Evolutionary conservation across 148 eudicot species (phyloP).

Genomic region (Dysphania ambrosioides): DNA sequence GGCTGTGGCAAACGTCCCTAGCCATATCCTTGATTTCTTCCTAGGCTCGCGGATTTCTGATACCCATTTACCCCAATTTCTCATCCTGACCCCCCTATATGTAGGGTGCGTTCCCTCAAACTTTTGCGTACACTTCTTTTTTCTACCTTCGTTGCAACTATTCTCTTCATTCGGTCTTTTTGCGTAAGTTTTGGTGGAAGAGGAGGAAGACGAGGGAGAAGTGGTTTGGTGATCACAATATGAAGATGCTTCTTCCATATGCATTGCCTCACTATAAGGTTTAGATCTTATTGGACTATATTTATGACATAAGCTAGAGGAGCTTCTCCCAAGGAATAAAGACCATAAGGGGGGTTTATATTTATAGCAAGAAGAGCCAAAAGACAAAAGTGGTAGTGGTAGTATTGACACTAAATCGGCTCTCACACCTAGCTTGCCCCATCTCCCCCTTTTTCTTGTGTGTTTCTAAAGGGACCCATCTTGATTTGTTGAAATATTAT

Average conservation of each 20-base stretch:
- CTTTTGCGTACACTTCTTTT: slow-evolving; percentile 13
- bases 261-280: too few species aligned
- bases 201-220: slow-evolving; percentile 16
- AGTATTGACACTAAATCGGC: background rate
- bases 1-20: slow-evolving; percentile 44
- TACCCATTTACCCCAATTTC: slow-evolving; percentile 61
- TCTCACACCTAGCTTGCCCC: slow-evolving; percentile 20
- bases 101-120: slow-evolving; percentile 33
- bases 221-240: slow-evolving; percentile 23
- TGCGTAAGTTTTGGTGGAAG: background rate
- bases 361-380: slow-evolving; percentile 31
- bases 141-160: slow-evolving; percentile 15
- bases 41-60: slow-evolving; percentile 51
- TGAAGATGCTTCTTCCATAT: slow-evolving; percentile 31
- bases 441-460: slow-evolving; percentile 2
- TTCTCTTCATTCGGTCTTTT: slow-evolving; percentile 18
- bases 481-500: background rate
- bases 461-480: slow-evolving; percentile 15
- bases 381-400: slow-evolving; percentile 34
- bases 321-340: slow-evolving; percentile 32
- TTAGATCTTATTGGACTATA: too few species aligned
- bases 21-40: slow-evolving; percentile 56
- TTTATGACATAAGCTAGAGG: too few species aligned
- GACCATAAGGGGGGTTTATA: slow-evolving; percentile 14
- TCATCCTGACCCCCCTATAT: slow-evolving; percentile 45